Evolutionary conservation across 2,329 filamentous ascomycete genomes (phyloP), one percentile per base, ranked within the genome.

Genomic region (Penicillium sp.): DNA sequence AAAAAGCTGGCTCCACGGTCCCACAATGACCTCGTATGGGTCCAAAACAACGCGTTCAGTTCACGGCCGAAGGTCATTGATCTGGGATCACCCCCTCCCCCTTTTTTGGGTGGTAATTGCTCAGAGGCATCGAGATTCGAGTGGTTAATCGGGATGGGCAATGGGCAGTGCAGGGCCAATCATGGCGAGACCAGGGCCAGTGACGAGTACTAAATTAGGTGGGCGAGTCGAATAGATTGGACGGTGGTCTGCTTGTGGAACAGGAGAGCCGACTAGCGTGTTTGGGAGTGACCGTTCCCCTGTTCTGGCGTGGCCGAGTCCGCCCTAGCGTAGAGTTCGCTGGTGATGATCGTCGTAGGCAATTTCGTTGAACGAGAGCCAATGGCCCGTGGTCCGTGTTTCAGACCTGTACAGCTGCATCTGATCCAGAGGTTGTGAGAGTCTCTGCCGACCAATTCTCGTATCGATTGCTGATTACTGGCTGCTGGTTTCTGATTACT

Each of bases 291-390:
- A 51, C 40, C 42, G 42, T 55, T 60, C 46, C 52, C 51, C 47
- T 56, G 47, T 52, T 48, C 54, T 49, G 52, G 44, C 53, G 56
- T 52, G 59, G 52, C 46, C 40, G 51, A 57, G 47, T 51, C 45
- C 54, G 19, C 50, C 42, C 45, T 62, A 62, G 60, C 57, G 60
- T 51, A 34, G 54, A 26, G 51, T 59, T 56, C 36, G 29, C 48
- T 48, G 31, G 51, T 39, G 51, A 40, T 59, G 64, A 66, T 67
- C 64, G 62, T 55, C 62, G 50, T 48, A 49, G 44, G 53, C 42
- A 65, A 66, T 64, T 61, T 63, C 54, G 18, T 57, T 51, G 37
- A 39, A 56, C 49, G 51, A 55, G 51, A 58, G 52, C 40, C 40
- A 40, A 42, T 54, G 48, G 53, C 52, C 36, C 34, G 44, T 53